Base-by-base conservation (phyloP, 768 basidiomycete genomes). In the Xerocomus potaroensis region DNA sequence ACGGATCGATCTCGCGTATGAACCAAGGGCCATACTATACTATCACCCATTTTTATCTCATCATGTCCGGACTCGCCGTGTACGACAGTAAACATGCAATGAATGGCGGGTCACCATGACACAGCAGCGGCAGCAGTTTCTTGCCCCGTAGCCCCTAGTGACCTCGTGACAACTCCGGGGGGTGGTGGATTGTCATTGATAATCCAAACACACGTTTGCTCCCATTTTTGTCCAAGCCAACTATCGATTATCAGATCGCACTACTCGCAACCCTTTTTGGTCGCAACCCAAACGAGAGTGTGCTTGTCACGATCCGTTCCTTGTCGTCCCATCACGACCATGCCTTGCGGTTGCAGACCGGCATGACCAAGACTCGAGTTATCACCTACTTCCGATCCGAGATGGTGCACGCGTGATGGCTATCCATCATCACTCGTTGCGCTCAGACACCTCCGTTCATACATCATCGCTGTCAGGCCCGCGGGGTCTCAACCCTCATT, bases 1-100 rank as follows among this genome's bases (percentile, higher is more conserved):
- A 49, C 38, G 11, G 45, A 45, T 15, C 45, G 18, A 49, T 36
- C 43, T 11, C 51, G 11, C 21, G 24, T 23, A n/a, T 54, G 44
- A 59, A 45, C 14, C 31, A 7, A 40, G 29, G 34, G 8, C 9
- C 42, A 19, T 19, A 24, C 21, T 18, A 26, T 21, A 19, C 52
- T 5, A 12, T 29, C 31, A 24, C 33, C 27, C 31, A 19, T 44
- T 46, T n/a, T 16, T 18, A 34, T 46, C 8, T 8, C 27, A 12
- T 32, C 19, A 23, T 32, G 36, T 36, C 24, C 19, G 18, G 27
- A 41, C 19, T 30, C 22, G 26, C 35, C 43, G 2, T 32, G 47
- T 36, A 45, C 27, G 4, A 23, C 39, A 11, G 33, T n/a, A 31
- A 29, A 18, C 35, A 30, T 41, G 45, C 44, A 52, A 37, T 48